Base-by-base conservation (phyloP, 495 filamentous ascomycete genomes). In the Podospora didyma region DNA sequence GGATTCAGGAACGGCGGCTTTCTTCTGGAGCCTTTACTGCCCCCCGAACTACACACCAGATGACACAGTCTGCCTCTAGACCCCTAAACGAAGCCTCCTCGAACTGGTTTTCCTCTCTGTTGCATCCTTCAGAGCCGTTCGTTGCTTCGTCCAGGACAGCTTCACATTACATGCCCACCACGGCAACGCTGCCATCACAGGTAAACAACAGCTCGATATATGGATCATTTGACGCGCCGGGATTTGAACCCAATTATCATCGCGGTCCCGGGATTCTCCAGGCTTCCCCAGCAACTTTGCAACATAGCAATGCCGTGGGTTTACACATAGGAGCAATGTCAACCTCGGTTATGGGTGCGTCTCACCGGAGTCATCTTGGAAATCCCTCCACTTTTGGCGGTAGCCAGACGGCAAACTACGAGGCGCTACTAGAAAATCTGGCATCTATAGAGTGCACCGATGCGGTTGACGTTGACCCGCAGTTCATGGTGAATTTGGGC, bases 351-450 rank as follows among this genome's bases (percentile, higher is more conserved):
- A 46, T 46, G 20, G 5, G 65, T 23, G 56, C 24, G n/a, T 58
- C 62, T 56, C 59, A 41, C 26, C 53, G 55, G 14, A 57, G 54
- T 19, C 39, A 53, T n/a, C 31, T 58, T 7, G 59, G 16, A 17
- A 34, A 53, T 31, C 26, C 9, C 22, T 9, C 53, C 22, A 59
- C 49, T n/a, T 54, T 66, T 22, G 57, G 51, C 4, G 34, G 37
- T 2, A 52, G 57, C 31, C 41, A 55, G 19, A 16, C 11, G 23
- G 61, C 72, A 20, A 80, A 83, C 45, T 72, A 81, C 24, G 84
- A 87, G 51, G 77, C 82, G 3, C 80, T 86, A 34, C 78, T 86
- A 61, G 80, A 84, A 61, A 83, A 87, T 44, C 72, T 87, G 3
- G 80, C 80, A n/a, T 79, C 82, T 48, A 75, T 85, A 10, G 84